Base-by-base conservation (phyloP, 352 stramenopile species). In the Phytophthora ohioensis region DNA sequence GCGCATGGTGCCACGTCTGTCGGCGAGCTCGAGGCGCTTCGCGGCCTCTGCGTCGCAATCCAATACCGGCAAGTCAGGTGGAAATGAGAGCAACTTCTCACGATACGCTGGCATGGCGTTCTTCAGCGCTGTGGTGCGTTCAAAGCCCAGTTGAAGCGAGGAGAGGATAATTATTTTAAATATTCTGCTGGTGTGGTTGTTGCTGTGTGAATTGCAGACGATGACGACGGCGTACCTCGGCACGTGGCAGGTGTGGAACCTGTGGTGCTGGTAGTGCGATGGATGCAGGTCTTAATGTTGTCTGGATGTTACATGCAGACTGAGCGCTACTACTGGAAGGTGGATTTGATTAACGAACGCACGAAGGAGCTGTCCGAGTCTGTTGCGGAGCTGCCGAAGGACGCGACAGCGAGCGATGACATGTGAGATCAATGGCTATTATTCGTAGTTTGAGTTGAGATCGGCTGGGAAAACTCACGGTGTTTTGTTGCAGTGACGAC, bases 311-410 rank as follows among this genome's bases (percentile, higher is more conserved):
- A 45, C 47, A 5, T 77, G 51, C 55, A 96, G 89, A 93, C 78
- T 15, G 75, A 95, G 64, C 84, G 91, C 1, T 97, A 97, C 80
- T 92, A 82, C 64, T 97, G 91, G 91, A 97, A 97, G 66, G 76
- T 93, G n/a, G 73, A 91, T 38, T 48, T 97, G 58, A 91, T 97
- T 30, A 87, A 95, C 55, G 78, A 96, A 64, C 88, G 91, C 56
- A 85, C 85, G 48, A 87, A 92, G 64, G 85, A 94, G 67, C 76
- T 97, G 8, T 75, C 81, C 15, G 75, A 86, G 57, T 81, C 76
- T 34, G 73, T 90, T 17, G 65, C 85, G 11, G 82, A 92, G 34
- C 69, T 97, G 34, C 85, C 87, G 2, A 71, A 82, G 36, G 72
- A 91, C 15, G 83, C 84, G 9, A 84, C 79, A 7, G 83, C 85